Evolutionary conservation across 768 basidiomycete genomes (phyloP).

Genomic region (Termitomyces sp.): DNA sequence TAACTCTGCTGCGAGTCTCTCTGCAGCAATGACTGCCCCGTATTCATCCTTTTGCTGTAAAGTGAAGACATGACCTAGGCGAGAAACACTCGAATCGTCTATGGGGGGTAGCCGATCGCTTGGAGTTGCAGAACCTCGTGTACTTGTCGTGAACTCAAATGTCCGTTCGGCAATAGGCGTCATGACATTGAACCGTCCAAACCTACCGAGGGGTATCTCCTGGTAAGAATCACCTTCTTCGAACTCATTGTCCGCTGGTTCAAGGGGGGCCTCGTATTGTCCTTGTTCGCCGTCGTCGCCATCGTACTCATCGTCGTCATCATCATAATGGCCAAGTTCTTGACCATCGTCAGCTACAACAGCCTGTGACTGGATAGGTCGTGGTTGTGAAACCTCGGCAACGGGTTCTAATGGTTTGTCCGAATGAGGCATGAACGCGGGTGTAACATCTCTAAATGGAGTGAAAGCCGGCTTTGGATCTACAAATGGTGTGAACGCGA

Average conservation of each 20-base stretch:
- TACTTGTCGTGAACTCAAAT: conserved; percentile 72
- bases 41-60: conserved; percentile 33
- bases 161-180: conserved; percentile 97
- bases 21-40: conserved; percentile 51
- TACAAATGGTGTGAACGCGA: conserved; percentile 36
- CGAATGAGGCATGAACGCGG: conserved; percentile 34
- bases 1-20: conserved; percentile 49
- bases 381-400: not conserved
- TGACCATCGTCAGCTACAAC: conserved; percentile 28
- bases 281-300: conserved; percentile 25
- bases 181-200: conserved; percentile 88
- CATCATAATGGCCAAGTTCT: conserved; percentile 26
- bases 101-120: conserved; percentile 24
- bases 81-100: conserved; percentile 18
- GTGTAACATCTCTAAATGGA: conserved; percentile 35
- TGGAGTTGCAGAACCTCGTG: conserved; percentile 41
- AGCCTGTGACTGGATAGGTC: conserved; percentile 15
- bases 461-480: conserved; percentile 34
- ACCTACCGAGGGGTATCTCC: conserved; percentile 63
- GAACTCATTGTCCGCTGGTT: conserved; percentile 24
- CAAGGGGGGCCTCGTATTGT: conserved; percentile 29
- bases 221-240: conserved; percentile 39
- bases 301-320: conserved; percentile 26
- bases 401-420: conserved; percentile 16
- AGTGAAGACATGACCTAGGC: conserved; percentile 22